A percentile compares a stretch with the other conserved stretches of the same genome.
These are phyloP conservation scores for Cercospora sp. DNA, from an alignment of 2,329 filamentous ascomycete species.

Conservation along the genomic window DNA sequence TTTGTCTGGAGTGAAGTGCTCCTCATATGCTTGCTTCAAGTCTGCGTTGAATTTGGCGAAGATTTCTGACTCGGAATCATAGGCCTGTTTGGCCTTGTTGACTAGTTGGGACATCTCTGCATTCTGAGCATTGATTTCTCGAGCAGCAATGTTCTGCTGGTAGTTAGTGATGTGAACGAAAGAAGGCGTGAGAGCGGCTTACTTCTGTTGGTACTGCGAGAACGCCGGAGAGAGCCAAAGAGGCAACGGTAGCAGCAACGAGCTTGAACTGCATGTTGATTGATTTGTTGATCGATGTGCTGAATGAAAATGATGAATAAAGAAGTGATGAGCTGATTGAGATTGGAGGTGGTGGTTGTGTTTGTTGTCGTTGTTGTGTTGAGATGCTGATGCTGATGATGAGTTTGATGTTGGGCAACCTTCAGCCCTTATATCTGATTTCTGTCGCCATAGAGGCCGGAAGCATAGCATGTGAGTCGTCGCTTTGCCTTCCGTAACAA, in stretches of 20 bases:
- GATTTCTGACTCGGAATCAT: background rate
- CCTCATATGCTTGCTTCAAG: background rate
- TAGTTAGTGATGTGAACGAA: background rate
- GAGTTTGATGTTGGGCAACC: background rate
- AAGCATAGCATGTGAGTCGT: background rate
- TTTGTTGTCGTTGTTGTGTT: background rate
- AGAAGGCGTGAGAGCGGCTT: background rate
- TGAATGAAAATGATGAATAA: background rate
- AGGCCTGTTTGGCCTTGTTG: background rate
- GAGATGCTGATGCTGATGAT: constrained; percentile 5
- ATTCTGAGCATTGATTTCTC: constrained; percentile 4
- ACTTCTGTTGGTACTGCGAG: constrained; percentile 5
- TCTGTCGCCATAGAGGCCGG: background rate
- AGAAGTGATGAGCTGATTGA: background rate
- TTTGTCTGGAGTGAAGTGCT: background rate
- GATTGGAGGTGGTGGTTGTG: background rate
- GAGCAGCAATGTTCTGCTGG: constrained; percentile 1
- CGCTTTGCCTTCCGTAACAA: background rate
- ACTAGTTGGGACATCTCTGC: background rate
- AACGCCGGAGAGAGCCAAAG: constrained; percentile 10
- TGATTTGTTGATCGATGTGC: background rate
- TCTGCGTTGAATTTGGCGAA: background rate
- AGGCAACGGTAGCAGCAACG: constrained; percentile 9
- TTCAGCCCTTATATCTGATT: constrained; percentile 6
- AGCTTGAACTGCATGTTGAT: constrained; percentile 15